Conservation (phyloP, 805 yeast species). For the Komagataella populi region DNA sequence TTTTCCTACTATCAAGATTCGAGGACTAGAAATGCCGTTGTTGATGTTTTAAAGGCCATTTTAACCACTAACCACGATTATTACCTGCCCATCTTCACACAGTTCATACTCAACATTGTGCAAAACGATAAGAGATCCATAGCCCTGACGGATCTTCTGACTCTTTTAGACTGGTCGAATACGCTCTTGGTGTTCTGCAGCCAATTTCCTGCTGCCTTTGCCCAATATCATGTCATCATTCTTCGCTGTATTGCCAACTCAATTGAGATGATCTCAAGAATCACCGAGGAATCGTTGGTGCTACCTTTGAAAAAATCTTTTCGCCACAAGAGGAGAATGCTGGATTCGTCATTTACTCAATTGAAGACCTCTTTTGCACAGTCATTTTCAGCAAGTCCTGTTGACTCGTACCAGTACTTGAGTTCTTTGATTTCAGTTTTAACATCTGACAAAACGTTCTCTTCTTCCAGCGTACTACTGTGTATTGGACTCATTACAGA, state of each 20-base stretch:
- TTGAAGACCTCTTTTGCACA: slow-evolving; percentile 11
- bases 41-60: slow-evolving; percentile 23
- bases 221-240: slow-evolving; percentile 14
- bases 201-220: neutral
- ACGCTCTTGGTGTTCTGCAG: neutral
- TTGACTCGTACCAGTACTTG: slow-evolving; percentile 6
- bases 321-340: slow-evolving; percentile 25
- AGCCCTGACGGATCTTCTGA: slow-evolving; percentile 43
- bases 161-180: slow-evolving; percentile 45
- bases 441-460: slow-evolving; percentile 10
- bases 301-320: slow-evolving; percentile 23
- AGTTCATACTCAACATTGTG: slow-evolving; percentile 19
- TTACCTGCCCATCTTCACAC: neutral
- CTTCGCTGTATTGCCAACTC: slow-evolving; percentile 10
- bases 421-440: slow-evolving; percentile 6
- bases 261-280: slow-evolving; percentile 10
- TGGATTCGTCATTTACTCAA: slow-evolving; percentile 19
- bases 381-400: slow-evolving; percentile 9
- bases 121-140: slow-evolving; percentile 21
- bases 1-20: slow-evolving; percentile 32
- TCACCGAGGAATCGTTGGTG: slow-evolving; percentile 18
- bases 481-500: slow-evolving; percentile 23
- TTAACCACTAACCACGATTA: slow-evolving; percentile 15
- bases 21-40: slow-evolving; percentile 29
- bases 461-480: slow-evolving; percentile 20